phyloP scores from a whole-genome alignment of 2,329 filamentous ascomycete species.

The Allantophomopsis lycopodina region DNA sequence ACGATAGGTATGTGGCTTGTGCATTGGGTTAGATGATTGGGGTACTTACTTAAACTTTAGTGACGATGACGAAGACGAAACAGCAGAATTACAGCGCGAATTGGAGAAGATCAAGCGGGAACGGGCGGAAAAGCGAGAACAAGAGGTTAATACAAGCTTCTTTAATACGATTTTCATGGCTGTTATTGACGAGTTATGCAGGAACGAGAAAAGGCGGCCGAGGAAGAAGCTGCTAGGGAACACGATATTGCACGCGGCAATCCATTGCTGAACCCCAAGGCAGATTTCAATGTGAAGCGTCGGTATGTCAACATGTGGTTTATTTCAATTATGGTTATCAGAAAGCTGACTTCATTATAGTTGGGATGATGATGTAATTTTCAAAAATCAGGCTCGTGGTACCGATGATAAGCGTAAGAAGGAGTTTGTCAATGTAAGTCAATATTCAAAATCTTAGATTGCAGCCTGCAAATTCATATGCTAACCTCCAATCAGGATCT shows the following conservation, averaged over 20 bases:
- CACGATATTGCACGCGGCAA: constrained; percentile 86
- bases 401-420: constrained; percentile 87
- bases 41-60: constrained; percentile 28
- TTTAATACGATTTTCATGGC: neutral
- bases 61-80: constrained; percentile 66
- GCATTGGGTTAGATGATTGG: constrained; percentile 1
- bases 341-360: constrained; percentile 22
- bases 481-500: constrained; percentile 44
- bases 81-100: constrained; percentile 81
- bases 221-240: constrained; percentile 74
- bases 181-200: constrained; percentile 17
- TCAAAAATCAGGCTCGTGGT: constrained; percentile 95
- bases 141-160: constrained; percentile 34
- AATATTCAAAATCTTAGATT: neutral
- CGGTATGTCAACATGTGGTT: constrained; percentile 19
- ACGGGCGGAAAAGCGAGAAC: constrained; percentile 62
- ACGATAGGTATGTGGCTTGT: constrained; percentile 37
- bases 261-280: constrained; percentile 68
- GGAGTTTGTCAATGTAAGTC: constrained; percentile 85
- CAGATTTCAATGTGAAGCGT: constrained; percentile 81
- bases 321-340: too few species aligned
- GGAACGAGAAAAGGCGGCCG: constrained; percentile 68
- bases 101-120: constrained; percentile 88
- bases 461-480: neutral
- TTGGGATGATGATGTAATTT: constrained; percentile 98